phyloP scores from a whole-genome alignment of 2,329 filamentous ascomycete species.

The Aspergillus cejpii region DNA sequence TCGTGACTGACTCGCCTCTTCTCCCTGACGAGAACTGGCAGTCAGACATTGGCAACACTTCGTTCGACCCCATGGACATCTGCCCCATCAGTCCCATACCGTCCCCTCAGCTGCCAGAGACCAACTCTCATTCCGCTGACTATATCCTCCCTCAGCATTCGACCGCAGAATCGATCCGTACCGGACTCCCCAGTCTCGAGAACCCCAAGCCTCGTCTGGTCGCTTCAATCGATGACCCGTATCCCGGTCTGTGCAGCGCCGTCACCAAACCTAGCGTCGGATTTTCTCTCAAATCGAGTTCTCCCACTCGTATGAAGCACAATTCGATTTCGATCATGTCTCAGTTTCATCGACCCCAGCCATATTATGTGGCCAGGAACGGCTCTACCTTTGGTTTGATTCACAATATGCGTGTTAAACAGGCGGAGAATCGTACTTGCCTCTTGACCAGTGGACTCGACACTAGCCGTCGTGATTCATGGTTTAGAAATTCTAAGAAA shows the following conservation, averaged over 20 bases:
- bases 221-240: background rate
- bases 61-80: slow-evolving; percentile 17
- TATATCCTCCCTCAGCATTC: background rate
- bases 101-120: background rate
- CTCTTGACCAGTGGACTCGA: background rate
- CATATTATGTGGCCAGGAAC: background rate
- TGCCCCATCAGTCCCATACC: slow-evolving; percentile 5
- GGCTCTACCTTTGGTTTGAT: background rate
- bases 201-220: background rate
- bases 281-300: slow-evolving; percentile 9
- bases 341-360: background rate
- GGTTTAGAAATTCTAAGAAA: slow-evolving; percentile 8
- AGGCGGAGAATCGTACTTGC: background rate
- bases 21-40: slow-evolving; percentile 3
- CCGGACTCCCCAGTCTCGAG: background rate
- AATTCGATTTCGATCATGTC: background rate
- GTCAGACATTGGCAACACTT: background rate
- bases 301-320: background rate
- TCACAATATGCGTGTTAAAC: background rate
- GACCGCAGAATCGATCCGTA: background rate
- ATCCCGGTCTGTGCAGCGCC: slow-evolving; percentile 1
- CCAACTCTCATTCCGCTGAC: background rate
- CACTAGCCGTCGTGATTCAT: slow-evolving; percentile 8
- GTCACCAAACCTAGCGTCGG: slow-evolving; percentile 3
- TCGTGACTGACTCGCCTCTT: slow-evolving; percentile 10